Base-by-base conservation (phyloP, 2,329 filamentous ascomycete genomes). In the Aspergillus intermedius region DNA sequence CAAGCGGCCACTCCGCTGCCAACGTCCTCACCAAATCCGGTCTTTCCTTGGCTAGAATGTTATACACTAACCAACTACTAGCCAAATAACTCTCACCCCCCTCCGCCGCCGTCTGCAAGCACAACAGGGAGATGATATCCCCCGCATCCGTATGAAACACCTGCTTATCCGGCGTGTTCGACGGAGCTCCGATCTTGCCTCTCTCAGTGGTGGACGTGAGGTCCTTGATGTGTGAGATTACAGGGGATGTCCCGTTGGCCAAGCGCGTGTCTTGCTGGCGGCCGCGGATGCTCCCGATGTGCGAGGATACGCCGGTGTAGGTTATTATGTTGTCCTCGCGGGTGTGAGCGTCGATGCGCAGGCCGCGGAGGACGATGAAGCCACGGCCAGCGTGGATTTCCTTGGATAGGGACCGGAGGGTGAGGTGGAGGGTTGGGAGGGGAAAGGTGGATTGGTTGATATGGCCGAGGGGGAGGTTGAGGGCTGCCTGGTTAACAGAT, bases 211-310 rank as follows among this genome's bases (percentile, higher is more conserved):
- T 55, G 13, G 22, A 43, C 17, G 58, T 69, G 6, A 86, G 68
- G 53, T 87, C 82, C 60, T 81, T 85, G 65, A 86, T 81, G 53
- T 86, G 82, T 2, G 74, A 69, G 2, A 82, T 62, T 5, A 81
- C 74, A 0, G 80, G 76, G 41, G 54, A 59, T 7, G 50, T 54
- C 19, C 54, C 54, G 23, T 57, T 50, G 17, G 48, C 48, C n/a
- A 57, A 39, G 30, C 56, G 49, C 3, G 49, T 56, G 37, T 67
- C 67, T 57, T 74, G 68, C 52, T 76, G 73, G 3, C 69, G 65
- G 4, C 67, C 74, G 3, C 71, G 59, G 8, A 66, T 55, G 7
- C 55, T 54, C 25, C 62, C 73, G 42, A 75, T 62, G 49, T 75
- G 68, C 5, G 69, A 68, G 1, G 71, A 72, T 1, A 75, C 53